Evolutionary conservation across 495 filamentous ascomycete species (phyloP), one percentile per base, ranked within the genome.

Genomic region (Penicillium manginii): DNA sequence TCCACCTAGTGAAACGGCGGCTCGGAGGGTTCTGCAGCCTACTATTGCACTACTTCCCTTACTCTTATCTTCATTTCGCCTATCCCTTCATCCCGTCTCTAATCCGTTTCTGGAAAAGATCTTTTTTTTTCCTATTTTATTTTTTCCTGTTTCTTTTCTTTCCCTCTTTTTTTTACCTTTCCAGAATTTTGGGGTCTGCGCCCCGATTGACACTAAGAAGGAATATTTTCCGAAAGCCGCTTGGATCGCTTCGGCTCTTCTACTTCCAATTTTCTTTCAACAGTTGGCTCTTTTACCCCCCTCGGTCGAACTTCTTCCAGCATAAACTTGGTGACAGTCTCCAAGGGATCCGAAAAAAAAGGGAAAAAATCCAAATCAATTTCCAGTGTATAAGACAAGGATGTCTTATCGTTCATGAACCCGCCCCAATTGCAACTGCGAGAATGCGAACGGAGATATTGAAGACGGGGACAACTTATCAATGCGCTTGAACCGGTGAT

Each of bases 381-480:
- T 23, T 26, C 6, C 9, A 47, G 6, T 6, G 33, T 26, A 50
- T 18, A 45, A 35, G 32, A 52, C 37, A 58, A 54, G 39, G 21
- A 69, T 69, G 67, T 58, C 61, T 56, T 52, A 35, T 57, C 23
- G 64, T 54, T 67, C 64, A 69, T 69, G 64, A 69, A 56, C 15
- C 14, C 10, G 22, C 47, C 37, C 53, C 52, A 59, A 46, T 56
- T 58, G 56, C 61, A 59, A 29, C 63, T 29, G 55, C 60, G 71
- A 74, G 66, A 67, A 76, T 76, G 73, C 72, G 60, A 68, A 58
- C 56, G 35, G 60, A 48, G 54, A 62, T 63, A 58, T 59, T 69
- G 50, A 66, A 58, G 40, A 52, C 50, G 57, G 54, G 54, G 64
- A 61, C 55, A 58, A 54, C n/a, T n/a, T n/a, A 52, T 63, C 64